Evolutionary conservation across 768 basidiomycete species (phyloP).

Genomic region (Trametes sanguinea): DNA sequence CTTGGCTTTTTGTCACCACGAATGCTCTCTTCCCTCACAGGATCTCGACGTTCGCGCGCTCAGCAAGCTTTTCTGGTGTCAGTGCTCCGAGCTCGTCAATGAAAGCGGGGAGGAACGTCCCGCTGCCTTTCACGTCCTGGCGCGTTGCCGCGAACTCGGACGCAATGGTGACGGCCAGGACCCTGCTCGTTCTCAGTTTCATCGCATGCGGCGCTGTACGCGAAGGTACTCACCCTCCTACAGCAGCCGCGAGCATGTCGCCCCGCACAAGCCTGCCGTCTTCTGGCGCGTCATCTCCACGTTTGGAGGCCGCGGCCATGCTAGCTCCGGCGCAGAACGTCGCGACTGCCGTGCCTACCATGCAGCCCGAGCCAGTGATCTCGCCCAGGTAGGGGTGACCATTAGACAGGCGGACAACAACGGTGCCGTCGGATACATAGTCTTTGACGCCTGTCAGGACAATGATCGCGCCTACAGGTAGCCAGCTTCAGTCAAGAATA

Average conservation of each 20-base stretch:
- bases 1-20: neutral
- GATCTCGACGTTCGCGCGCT: slow-evolving; percentile 31
- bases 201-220: no score
- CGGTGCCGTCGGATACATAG: slow-evolving; percentile 80
- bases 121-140: slow-evolving; percentile 57
- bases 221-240: slow-evolving; percentile 63
- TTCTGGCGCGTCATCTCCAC: slow-evolving; percentile 22
- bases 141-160: slow-evolving; percentile 57
- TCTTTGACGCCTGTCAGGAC: slow-evolving; percentile 80
- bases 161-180: slow-evolving; percentile 60
- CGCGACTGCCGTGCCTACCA: slow-evolving; percentile 75
- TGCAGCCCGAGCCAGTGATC: slow-evolving; percentile 92
- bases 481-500: neutral
- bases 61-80: slow-evolving; percentile 39
- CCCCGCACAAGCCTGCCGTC: slow-evolving; percentile 61
- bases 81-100: slow-evolving; percentile 61
- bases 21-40: slow-evolving; percentile 1
- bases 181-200: slow-evolving; percentile 34
- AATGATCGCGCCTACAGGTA: slow-evolving; percentile 66
- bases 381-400: slow-evolving; percentile 71
- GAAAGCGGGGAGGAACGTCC: slow-evolving; percentile 64
- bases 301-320: slow-evolving; percentile 36
- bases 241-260: slow-evolving; percentile 74
- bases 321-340: slow-evolving; percentile 77
- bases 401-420: slow-evolving; percentile 70